Conservation (phyloP, 169 alveolate genomes). For the Prorocentrum cordatum region DNA sequence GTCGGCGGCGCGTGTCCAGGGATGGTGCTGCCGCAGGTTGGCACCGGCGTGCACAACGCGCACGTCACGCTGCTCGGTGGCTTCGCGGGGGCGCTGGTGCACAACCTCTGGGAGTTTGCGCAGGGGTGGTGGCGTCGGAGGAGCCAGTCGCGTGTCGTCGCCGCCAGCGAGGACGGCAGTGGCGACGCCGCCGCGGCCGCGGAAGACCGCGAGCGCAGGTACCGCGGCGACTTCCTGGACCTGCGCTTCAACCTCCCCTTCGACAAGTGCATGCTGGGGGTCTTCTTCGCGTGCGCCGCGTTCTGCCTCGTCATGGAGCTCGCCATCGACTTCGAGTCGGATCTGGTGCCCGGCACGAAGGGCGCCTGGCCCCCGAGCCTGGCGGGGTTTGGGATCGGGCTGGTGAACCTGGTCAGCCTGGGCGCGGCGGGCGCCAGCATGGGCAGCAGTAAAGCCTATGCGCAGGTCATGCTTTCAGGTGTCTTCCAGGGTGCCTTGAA, state of each 20-base stretch:
- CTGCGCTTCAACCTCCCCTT: not conserved
- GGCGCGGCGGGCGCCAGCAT: not conserved
- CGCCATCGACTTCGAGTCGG: not conserved
- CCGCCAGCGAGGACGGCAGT: not conserved
- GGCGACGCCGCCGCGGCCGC: not conserved
- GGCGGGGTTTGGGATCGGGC: not conserved
- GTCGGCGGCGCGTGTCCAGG: not conserved
- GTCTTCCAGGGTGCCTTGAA: not conserved
- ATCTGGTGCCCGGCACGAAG: not conserved
- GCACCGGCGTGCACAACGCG: not conserved
- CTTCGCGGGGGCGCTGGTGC: not conserved
- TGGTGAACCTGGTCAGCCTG: not conserved
- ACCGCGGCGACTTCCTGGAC: not conserved
- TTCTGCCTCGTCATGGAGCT: not conserved
- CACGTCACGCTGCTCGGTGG: not conserved
- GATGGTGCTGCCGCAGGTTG: not conserved
- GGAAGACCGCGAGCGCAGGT: not conserved
- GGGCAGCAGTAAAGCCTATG: not conserved
- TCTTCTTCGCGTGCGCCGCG: not conserved
- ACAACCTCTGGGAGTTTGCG: not conserved
- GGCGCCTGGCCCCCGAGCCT: not conserved
- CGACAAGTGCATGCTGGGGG: not conserved
- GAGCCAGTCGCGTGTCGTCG: no score
- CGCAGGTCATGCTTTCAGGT: not conserved
- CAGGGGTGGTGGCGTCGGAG: not conserved